Base-by-base conservation (phyloP, 2,329 filamentous ascomycete species). In the Claviceps pusilla region DNA sequence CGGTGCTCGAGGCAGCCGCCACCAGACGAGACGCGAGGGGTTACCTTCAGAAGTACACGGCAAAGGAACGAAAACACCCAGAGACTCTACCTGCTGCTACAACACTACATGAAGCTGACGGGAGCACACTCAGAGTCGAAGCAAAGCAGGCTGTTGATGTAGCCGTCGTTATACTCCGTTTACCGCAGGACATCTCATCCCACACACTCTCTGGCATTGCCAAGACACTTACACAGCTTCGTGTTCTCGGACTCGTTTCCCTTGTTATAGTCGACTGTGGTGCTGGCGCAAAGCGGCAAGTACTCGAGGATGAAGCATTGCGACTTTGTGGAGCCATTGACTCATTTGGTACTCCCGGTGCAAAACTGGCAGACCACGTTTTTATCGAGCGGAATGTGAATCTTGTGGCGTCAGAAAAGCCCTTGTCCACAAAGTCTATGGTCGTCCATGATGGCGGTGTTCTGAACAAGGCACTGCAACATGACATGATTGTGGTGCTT, bases 1-100 rank as follows among this genome's bases (percentile, higher is more conserved):
- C 89, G 16, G 80, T 97, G 3, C 75, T 98, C 37, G 88, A 87
- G 63, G 89, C 90, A 19, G 89, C 89, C 11, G 87, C 90, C 6
- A 96, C 91, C 0, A 95, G 90, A 69, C 83, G 93, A 62, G 93
- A 98, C 71, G 89, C 90, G 50, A 90, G 87, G 68, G 83, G 87
- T 42, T 98, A 96, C 65, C 77, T 98, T 16, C 86, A 93, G 61
- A 90, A 89, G 57, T 95, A 96, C 66, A 83, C 61, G 59, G 63
- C 60, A 61, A 66, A 67, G 50, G 60, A 62, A 37, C 45, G 41
- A 16, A 48, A 67, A n/a, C 14, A 11, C 41, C 9, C 33, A 16
- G 50, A 45, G 29, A 11, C 28, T 37, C 16, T 33, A 14, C 10
- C n/a, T 16, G 52, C 46, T 42, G 28, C 4, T 16, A 6, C 16